Conservation (phyloP, 345 rosid species). For the Eucalyptus brandiana region DNA sequence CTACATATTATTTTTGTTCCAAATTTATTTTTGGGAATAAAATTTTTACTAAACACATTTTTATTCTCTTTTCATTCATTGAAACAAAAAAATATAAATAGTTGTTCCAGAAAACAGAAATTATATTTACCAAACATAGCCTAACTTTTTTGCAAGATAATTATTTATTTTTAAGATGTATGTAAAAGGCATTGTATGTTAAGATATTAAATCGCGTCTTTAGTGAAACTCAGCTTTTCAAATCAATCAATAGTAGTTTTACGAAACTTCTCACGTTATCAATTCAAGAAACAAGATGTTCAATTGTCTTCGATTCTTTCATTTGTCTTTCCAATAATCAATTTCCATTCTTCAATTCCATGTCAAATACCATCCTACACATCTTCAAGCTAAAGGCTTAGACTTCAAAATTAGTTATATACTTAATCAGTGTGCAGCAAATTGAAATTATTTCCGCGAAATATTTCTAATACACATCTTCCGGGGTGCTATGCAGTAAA, state of each 20-base stretch:
- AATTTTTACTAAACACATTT: too few relatives aligned
- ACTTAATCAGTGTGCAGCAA: background rate
- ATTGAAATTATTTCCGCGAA: background rate
- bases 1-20: too few relatives aligned
- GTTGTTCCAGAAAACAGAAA: accelerated
- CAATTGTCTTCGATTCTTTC: background rate
- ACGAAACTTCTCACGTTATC: background rate
- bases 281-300: background rate
- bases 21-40: too few relatives aligned
- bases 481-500: accelerated
- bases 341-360: background rate
- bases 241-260: background rate
- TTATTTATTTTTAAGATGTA: background rate
- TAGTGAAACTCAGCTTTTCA: background rate
- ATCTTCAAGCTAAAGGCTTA: background rate
- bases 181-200: background rate
- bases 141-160: background rate
- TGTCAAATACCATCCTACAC: background rate
- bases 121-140: too few relatives aligned
- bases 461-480: background rate
- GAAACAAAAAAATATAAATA: too few relatives aligned
- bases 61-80: too few relatives aligned
- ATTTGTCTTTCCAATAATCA: background rate
- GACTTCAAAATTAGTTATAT: background rate
- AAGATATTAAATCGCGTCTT: background rate